These are phyloP conservation scores for Favolaschia claudopus DNA, from an alignment of 768 basidiomycete species.

Conservation along the genomic window DNA sequence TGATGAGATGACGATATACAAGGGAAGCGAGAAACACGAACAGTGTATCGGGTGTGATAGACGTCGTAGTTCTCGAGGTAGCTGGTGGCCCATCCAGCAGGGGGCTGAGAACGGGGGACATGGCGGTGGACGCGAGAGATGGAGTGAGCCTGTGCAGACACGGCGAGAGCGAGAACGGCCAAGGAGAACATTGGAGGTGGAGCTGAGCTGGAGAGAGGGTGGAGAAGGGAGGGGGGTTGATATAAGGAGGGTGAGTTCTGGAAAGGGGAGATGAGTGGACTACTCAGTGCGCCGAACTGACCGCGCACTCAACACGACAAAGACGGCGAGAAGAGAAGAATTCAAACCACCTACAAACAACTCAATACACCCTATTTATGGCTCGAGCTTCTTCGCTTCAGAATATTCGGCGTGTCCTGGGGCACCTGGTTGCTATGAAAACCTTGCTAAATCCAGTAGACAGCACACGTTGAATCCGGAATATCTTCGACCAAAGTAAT, in stretches of 20 bases:
- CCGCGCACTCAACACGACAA: conserved; percentile 36
- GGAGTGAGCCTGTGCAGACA: conserved; percentile 48
- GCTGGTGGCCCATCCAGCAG: conserved; percentile 50
- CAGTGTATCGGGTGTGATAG: conserved; percentile 71
- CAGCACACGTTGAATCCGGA: no score
- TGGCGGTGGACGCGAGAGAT: conserved; percentile 18
- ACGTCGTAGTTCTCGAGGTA: conserved; percentile 60
- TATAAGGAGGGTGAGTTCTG: conserved; percentile 36
- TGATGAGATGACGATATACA: neutral
- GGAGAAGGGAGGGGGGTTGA: conserved; percentile 34
- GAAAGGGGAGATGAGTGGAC: conserved; percentile 28
- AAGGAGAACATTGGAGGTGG: conserved; percentile 50
- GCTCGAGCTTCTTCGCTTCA: no score
- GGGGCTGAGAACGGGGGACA: conserved; percentile 49
- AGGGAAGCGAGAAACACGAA: conserved; percentile 26
- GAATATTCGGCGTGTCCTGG: no score
- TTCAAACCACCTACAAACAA: no score
- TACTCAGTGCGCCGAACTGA: conserved; percentile 30
- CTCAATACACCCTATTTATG: no score
- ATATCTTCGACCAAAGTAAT: no score
- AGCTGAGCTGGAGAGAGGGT: conserved; percentile 38
- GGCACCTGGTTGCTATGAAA: no score
- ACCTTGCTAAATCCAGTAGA: no score
- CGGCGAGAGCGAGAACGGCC: conserved; percentile 50
- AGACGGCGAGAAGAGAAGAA: conserved; percentile 21